Evolutionary conservation across 352 stramenopile genomes (phyloP), one percentile per base, ranked within the genome.

Genomic region (Aphanomyces astaci): DNA sequence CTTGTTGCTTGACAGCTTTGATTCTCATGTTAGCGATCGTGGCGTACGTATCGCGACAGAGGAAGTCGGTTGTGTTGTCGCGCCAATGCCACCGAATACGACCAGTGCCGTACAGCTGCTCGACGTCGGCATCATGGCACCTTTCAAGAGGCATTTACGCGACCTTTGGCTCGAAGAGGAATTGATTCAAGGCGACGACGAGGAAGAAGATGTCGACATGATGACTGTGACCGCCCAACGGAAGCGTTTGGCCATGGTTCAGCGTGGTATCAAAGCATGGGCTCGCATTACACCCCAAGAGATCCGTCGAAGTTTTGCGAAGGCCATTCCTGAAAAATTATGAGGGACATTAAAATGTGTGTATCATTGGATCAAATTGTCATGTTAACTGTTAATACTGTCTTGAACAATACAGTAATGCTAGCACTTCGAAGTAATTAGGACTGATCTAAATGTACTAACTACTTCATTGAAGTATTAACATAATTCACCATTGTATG

Each of bases 1-100:
- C 4, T 25, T 77, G n/a, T 28, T 72, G 0, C 13, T 72, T 22
- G 70, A 75, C 65, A 73, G 71, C 22, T 72, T 74, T 46, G 70
- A 75, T 1, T 15, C 64, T 9, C 64, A 72, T 54, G 64, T 72
- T 0, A 72, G 56, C 25, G 56, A 40, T 0, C 63, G 25, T 0
- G 59, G 57, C 1, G 0, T 66, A 31, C 0, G 11, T 0, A 43
- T 43, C 15, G 36, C 36, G 7, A 39, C 27, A 46, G 27, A 56
- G 48, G 2, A 62, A 62, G 25, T 71, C 33, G 9, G 40, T 39
- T 1, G 30, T 68, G 3, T 32, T 7, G 15, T 43, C 7, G 36
- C 36, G 36, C 55, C 46, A 2, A 30, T 73, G 3, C 69, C 63
- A 1, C 22, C 64, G 5, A 74, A 74, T 49, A 36, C 64, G 0